Base-by-base conservation (phyloP, 2,329 filamentous ascomycete species). In the Fusarium pilosicola region DNA sequence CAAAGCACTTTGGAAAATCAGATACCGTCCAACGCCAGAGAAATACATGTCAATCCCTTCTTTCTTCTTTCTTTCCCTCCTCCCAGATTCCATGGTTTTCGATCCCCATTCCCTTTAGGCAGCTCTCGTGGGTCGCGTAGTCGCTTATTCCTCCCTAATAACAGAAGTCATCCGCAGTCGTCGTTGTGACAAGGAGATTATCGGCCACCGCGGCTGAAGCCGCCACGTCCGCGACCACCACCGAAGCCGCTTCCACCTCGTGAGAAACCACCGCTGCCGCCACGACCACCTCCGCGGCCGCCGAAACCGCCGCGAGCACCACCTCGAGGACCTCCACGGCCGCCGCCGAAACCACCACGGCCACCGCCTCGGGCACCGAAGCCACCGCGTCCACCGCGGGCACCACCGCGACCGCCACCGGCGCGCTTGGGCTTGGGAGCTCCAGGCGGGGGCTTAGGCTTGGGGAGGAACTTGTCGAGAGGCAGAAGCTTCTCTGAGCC, bases 401-500 rank as follows among this genome's bases (percentile, higher is more conserved):
- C 81, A 46, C 85, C 83, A 20, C 82, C 81, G 13, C 83, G 80
- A 32, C 86, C 85, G 28, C 83, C 87, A 61, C 87, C 86, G 73
- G 92, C 92, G 76, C 91, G 92, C 81, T 87, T 88, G 74, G 86
- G 83, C 84, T 88, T 88, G 73, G 86, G 84, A 85, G 91, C 90
- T 80, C 93, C 92, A 76, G 88, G 87, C 39, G 86, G 85, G 58
- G 87, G 86, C 88, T 98, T 98, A 62, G 96, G 96, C 88, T 95
- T 97, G 74, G 96, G 96, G 68, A 98, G 87, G 89, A 99, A 99
- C 88, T 93, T 95, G 84, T 99, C 96, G 78, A 98, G 87, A 49
- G 96, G 96, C 71, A 99, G 88, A 59, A 98, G 90, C 88, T 98
- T 99, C 86, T 98, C 96, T 80, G 92, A 90, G 78, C 92, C 94